A percentile compares a stretch with the other conserved stretches of the same genome.
phyloP scores from a whole-genome alignment of 495 filamentous ascomycete genomes.

The Lepraria neglecta region DNA sequence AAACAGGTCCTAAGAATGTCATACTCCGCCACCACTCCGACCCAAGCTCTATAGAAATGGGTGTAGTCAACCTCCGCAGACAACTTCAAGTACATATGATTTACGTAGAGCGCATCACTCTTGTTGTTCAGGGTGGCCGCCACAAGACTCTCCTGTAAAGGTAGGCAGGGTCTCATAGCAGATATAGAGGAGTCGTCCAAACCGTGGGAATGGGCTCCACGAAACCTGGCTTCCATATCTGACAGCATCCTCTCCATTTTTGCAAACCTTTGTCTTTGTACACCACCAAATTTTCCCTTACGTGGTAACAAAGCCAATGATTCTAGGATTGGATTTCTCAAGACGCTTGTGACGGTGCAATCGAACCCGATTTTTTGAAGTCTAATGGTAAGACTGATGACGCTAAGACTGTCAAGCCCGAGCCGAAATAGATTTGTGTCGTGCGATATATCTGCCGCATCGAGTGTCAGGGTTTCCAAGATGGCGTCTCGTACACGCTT shows the following conservation, averaged over 20 bases:
- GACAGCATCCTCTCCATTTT: conserved; percentile 26
- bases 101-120: conserved; percentile 65
- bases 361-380: conserved; percentile 53
- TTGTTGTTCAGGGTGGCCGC: conserved; percentile 63
- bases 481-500: conserved; percentile 9
- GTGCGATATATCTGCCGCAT: conserved; percentile 43
- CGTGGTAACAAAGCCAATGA: conserved; percentile 38
- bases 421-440: conserved; percentile 46
- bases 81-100: conserved; percentile 62
- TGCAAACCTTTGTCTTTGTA: background rate
- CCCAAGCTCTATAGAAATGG: conserved; percentile 55
- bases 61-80: conserved; percentile 41
- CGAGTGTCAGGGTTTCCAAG: conserved; percentile 23
- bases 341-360: conserved; percentile 57
- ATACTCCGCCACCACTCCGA: conserved; percentile 42
- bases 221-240: conserved; percentile 51
- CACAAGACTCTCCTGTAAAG: conserved; percentile 78
- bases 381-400: conserved; percentile 55
- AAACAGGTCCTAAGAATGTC: conserved; percentile 75
- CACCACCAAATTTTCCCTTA: background rate
- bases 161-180: conserved; percentile 44
- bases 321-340: conserved; percentile 58
- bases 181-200: conserved; percentile 27
- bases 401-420: conserved; percentile 43
- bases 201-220: conserved; percentile 37